A percentile compares a stretch with the other conserved stretches of the same genome.
Evolutionary conservation across 768 basidiomycete genomes (phyloP).

Genomic region (Pilatotrama ljubarskyi): DNA sequence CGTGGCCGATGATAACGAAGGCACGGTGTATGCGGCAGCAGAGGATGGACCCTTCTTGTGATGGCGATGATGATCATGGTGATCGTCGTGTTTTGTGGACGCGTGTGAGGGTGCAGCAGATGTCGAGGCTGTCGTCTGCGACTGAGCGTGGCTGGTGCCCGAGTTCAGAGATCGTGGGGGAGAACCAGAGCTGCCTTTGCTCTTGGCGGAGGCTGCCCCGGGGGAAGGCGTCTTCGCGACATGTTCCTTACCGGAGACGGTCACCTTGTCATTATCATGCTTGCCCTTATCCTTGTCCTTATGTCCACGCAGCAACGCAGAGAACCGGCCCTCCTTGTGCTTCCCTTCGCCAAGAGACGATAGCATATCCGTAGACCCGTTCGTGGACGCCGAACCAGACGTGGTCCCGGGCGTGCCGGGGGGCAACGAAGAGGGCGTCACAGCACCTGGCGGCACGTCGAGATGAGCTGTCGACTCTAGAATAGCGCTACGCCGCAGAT

Average conservation of each 20-base stretch:
- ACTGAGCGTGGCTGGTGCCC: conserved; percentile 13
- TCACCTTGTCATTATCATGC: conserved; percentile 28
- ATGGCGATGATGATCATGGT: conserved; percentile 4
- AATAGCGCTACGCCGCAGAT: conserved; percentile 36
- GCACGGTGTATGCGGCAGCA: conserved; percentile 39
- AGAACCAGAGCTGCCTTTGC: conserved; percentile 28
- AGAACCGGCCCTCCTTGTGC: conserved; percentile 31
- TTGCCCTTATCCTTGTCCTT: conserved; percentile 34
- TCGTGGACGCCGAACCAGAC: conserved; percentile 9
- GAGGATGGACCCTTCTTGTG: conserved; percentile 17
- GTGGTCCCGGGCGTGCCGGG: conserved; percentile 13
- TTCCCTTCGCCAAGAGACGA: conserved; percentile 19
- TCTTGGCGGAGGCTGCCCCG: conserved; percentile 28
- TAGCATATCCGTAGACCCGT: conserved; percentile 16
- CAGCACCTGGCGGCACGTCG: conserved; percentile 29
- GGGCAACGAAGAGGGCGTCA: conserved; percentile 23
- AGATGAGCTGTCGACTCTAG: conserved; percentile 38
- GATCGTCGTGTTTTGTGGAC: conserved; percentile 17
- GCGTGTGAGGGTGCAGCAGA: conserved; percentile 13
- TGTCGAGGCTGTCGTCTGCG: conserved; percentile 1
- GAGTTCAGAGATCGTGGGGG: conserved; percentile 27
- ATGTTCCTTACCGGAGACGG: conserved; percentile 6
- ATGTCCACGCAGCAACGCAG: conserved; percentile 37
- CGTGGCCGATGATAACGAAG: conserved; percentile 77
- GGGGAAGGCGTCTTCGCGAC: conserved; percentile 33